Evolutionary conservation across 371 early-diverging fungal genomes (phyloP).

Genomic region (Chytridium lagenaria): DNA sequence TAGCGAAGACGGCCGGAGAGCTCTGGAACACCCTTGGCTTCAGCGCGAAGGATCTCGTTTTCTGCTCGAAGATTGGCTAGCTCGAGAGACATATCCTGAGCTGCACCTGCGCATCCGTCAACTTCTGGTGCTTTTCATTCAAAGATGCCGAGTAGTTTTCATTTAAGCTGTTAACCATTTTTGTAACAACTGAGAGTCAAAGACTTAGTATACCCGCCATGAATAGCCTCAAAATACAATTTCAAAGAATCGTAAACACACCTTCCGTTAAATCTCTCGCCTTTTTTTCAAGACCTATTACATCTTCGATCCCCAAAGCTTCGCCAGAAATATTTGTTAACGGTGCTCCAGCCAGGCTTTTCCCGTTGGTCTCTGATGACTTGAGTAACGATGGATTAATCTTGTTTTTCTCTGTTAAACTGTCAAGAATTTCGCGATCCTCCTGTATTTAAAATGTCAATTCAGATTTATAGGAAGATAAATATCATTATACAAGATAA

Average conservation of each 20-base stretch:
- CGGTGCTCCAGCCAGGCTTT: neutral
- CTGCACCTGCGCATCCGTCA: slow-evolving; percentile 65
- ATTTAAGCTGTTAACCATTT: slow-evolving; percentile 35
- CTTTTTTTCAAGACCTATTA: slow-evolving; percentile 17
- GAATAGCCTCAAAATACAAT: neutral
- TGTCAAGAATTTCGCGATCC: neutral
- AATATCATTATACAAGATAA: too few relatives aligned
- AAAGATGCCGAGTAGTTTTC: slow-evolving; percentile 53
- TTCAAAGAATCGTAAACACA: slow-evolving; percentile 16
- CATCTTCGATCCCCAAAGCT: neutral
- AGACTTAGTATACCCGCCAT: too few relatives aligned
- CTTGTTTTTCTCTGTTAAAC: neutral
- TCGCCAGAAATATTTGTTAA: neutral
- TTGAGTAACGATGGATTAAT: neutral
- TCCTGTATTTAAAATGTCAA: neutral
- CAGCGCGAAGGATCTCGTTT: slow-evolving; percentile 59
- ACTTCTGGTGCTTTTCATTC: slow-evolving; percentile 61
- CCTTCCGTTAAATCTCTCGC: slow-evolving; percentile 35
- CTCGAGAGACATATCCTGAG: slow-evolving; percentile 68
- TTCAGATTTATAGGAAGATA: too few relatives aligned
- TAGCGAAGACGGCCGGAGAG: slow-evolving; percentile 56
- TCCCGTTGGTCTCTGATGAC: neutral
- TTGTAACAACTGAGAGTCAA: slow-evolving; percentile 37
- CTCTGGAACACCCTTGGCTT: slow-evolving; percentile 63
- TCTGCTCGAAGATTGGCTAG: slow-evolving; percentile 69